Percentiles rank a stretch among this genome's conserved stretches.
These are phyloP conservation scores for Lepiota brunneoincarnata DNA, from an alignment of 768 basidiomycete genomes.

Conservation along the genomic window DNA sequence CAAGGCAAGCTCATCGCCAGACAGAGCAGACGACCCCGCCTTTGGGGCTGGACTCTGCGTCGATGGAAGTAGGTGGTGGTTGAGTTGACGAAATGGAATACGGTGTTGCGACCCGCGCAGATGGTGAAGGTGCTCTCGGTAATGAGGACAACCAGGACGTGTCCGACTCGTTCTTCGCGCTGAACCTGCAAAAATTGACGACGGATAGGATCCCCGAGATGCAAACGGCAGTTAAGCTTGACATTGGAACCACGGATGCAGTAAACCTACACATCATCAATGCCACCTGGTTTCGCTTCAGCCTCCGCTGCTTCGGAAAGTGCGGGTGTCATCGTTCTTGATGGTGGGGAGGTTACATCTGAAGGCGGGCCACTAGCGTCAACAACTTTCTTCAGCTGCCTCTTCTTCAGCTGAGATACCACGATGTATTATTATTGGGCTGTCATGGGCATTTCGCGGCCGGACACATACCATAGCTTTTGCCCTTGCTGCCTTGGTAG, in stretches of 20 bases:
- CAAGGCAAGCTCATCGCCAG: slow-evolving; percentile 8
- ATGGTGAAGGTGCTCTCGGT: slow-evolving; percentile 40
- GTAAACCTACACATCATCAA: slow-evolving; percentile 64
- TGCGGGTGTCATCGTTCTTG: slow-evolving; percentile 50
- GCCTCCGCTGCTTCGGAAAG: slow-evolving; percentile 33
- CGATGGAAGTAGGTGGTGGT: slow-evolving; percentile 10
- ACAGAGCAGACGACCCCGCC: neutral
- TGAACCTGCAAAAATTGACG: neutral
- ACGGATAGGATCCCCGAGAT: neutral
- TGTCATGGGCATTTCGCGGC: neutral
- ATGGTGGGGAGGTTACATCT: slow-evolving; percentile 36
- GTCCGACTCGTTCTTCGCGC: slow-evolving; percentile 41
- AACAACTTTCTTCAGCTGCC: slow-evolving; percentile 68
- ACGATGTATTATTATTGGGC: neutral
- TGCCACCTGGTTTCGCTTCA: slow-evolving; percentile 36
- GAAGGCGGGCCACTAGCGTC: slow-evolving; percentile 31
- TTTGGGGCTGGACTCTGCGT: neutral
- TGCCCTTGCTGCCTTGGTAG: slow-evolving; percentile 78
- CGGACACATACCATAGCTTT: slow-evolving; percentile 65
- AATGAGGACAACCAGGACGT: slow-evolving; percentile 62
- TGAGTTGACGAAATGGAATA: slow-evolving; percentile 10
- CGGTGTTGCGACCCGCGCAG: slow-evolving; percentile 21
- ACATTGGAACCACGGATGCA: neutral
- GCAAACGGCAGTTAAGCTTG: neutral
- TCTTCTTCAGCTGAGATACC: slow-evolving; percentile 66